Evolutionary conservation across 352 stramenopile genomes (phyloP), one percentile per base, ranked within the genome.

Genomic region (Thalassiosira delicatula): DNA sequence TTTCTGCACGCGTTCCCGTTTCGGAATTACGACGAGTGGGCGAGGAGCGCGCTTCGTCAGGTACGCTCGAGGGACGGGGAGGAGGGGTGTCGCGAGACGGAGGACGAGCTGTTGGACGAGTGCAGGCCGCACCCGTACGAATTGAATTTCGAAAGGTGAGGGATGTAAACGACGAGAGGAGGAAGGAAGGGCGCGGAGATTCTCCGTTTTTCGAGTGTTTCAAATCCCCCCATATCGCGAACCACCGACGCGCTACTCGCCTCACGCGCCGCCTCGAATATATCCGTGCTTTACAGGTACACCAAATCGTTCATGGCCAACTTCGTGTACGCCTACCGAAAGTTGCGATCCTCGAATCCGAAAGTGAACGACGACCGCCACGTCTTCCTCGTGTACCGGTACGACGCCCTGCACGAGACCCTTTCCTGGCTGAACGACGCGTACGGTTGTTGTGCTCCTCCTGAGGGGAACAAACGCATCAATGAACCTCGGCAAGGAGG

Each of bases 1-100:
- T 79, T 79, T 66, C 32, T 79, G 1, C 71, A 79, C 33, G 29
- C 72, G 56, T 79, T 79, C 51, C 71, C 71, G 1, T 72, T 72
- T n/a, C 42, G 71, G 17, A 63, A 60, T 30, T 79, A 79, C 32
- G 60, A 79, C 40, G 60, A 79, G 37, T 79, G 71, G 71, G 71
- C 49, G n/a, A 3, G n/a, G 21, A 72, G 60, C 25, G 71, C 71
- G n/a, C 67, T 79, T 44, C 42, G 67, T 54, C 71, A 79, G 57
- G 19, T 70, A 3, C 57, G 29, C 11, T 79, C 51, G 25, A 59
- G 71, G 25, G 71, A 70, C 29, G 59, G 27, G 32, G 56, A 65
- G 49, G 40, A 49, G 30, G 71, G 42, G 14, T 79, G 71, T 27
- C 17, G 17, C 29, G 25, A 65, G 9, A 53, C 21, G 46, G 60